Conservation (phyloP, 2,329 filamentous ascomycete genomes). For the Coniochaeta hoffmannii region DNA sequence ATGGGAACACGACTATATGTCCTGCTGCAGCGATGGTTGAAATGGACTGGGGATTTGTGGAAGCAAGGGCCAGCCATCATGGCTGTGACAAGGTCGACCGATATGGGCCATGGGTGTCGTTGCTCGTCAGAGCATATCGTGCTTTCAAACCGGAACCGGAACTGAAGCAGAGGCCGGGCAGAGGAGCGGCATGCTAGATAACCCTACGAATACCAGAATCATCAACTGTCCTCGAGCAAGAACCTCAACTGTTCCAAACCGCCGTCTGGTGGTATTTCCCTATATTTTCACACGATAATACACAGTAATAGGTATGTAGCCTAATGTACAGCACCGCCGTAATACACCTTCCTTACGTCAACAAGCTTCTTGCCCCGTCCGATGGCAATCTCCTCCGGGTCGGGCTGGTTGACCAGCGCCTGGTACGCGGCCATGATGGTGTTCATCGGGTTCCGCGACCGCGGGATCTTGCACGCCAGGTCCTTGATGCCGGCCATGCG, state of each 20-base stretch:
- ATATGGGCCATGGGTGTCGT: no score
- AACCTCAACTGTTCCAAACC: not conserved
- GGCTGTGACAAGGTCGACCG: no score
- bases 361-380: conserved; percentile 92
- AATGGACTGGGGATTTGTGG: not conserved
- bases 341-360: conserved; percentile 95
- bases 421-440: conserved; percentile 86
- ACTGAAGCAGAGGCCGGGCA: no score
- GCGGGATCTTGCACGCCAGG: conserved; percentile 72
- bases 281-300: conserved; percentile 9
- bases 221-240: not conserved
- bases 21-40: not conserved
- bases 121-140: no score
- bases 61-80: no score
- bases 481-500: conserved; percentile 81
- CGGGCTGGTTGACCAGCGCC: conserved; percentile 72
- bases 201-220: not conserved
- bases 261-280: not conserved
- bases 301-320: conserved; percentile 11
- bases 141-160: no score
- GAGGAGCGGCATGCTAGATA: no score
- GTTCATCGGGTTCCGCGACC: conserved; percentile 95
- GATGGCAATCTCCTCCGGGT: conserved; percentile 84
- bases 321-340: conserved; percentile 67
- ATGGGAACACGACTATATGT: not conserved